These are phyloP conservation scores for Cercophora scortea DNA, from an alignment of 495 filamentous ascomycete genomes.

Conservation along the genomic window DNA sequence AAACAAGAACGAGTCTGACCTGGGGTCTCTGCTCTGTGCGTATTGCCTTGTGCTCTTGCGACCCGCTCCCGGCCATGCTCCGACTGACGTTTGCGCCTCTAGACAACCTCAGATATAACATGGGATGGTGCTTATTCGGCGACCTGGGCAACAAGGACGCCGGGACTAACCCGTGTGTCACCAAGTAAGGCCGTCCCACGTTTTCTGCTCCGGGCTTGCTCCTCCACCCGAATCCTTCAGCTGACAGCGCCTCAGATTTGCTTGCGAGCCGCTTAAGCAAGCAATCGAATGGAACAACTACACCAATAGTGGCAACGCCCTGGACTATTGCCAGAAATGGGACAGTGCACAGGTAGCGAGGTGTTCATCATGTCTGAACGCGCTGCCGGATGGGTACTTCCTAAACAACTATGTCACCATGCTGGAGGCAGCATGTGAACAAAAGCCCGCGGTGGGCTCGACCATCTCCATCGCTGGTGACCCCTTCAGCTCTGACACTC, in stretches of 20 bases:
- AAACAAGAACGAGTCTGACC: slow-evolving; percentile 23
- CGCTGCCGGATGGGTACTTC: slow-evolving; percentile 14
- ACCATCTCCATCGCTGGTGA: slow-evolving; percentile 37
- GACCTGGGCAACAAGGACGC: slow-evolving; percentile 7
- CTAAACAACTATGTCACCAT: slow-evolving; percentile 39
- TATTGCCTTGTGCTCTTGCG: not conserved
- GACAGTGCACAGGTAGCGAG: slow-evolving; percentile 14
- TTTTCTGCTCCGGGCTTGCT: not conserved
- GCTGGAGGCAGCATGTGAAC: slow-evolving; percentile 39
- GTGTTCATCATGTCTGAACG: slow-evolving; percentile 28
- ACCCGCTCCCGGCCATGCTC: no score
- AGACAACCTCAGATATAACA: slow-evolving; percentile 40
- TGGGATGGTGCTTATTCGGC: slow-evolving; percentile 32
- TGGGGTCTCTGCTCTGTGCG: slow-evolving; percentile 33
- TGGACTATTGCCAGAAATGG: slow-evolving; percentile 37
- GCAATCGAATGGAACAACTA: slow-evolving; percentile 31
- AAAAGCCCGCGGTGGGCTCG: slow-evolving; percentile 27
- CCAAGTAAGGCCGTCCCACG: slow-evolving; percentile 22
- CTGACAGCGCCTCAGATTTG: slow-evolving; percentile 24
- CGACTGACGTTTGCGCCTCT: not conserved
- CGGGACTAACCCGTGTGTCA: slow-evolving; percentile 29
- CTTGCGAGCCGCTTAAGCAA: slow-evolving; percentile 27
- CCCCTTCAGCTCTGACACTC: slow-evolving; percentile 35
- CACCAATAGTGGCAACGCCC: slow-evolving; percentile 20
- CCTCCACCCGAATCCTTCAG: not conserved